Evolutionary conservation across 306 rosid genomes (phyloP).

Genomic region (Chamaecrista fasciculata): DNA sequence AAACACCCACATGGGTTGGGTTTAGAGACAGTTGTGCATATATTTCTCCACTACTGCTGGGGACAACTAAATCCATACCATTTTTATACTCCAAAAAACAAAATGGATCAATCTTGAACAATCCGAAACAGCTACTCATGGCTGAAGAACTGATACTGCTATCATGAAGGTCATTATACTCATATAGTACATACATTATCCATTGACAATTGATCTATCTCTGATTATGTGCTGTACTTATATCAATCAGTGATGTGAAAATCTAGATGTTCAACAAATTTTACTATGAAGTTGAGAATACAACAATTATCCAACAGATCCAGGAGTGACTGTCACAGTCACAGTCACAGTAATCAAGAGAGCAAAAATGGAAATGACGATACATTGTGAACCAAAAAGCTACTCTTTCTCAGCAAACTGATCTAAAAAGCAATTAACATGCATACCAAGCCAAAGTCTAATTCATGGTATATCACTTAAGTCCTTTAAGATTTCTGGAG

Average conservation of each 20-base stretch:
- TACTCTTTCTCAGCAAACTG: too few relatives aligned
- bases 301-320: conserved; percentile 28
- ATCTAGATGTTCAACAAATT: conserved; percentile 34
- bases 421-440: too few relatives aligned
- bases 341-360: too few relatives aligned
- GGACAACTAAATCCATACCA: neutral
- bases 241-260: conserved; percentile 26
- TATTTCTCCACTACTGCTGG: neutral
- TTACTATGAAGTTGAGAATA: conserved; percentile 29
- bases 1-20: too few relatives aligned
- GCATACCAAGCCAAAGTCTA: too few relatives aligned
- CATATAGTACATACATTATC: conserved; percentile 33
- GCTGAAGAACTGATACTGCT: neutral
- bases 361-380: too few relatives aligned
- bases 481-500: too few relatives aligned
- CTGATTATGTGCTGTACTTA: conserved; percentile 1
- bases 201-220: conserved; percentile 30
- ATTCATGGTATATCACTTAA: too few relatives aligned
- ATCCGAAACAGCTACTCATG: neutral
- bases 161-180: conserved; percentile 3
- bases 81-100: neutral
- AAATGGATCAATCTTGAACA: neutral
- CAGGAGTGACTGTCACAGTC: conserved; percentile 28
- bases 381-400: too few relatives aligned
- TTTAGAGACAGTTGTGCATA: too few relatives aligned